phyloP scores from a whole-genome alignment of 208 protist genomes.

The Angomonas desouzai region DNA sequence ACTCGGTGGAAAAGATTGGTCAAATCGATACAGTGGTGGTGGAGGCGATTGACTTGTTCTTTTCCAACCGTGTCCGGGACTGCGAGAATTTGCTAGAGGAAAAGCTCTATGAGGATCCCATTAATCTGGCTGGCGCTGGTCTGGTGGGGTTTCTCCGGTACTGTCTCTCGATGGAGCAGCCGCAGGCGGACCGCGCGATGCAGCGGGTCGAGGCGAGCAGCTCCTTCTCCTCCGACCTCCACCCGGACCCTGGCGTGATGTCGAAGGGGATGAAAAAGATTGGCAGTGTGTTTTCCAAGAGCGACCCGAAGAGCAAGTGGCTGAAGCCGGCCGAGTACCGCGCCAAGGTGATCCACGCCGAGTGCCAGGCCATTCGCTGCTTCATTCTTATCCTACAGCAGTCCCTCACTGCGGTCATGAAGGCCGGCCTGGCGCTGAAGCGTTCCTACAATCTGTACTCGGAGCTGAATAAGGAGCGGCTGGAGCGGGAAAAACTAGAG shows the following conservation, averaged over 20 bases:
- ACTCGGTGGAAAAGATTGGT: constrained; percentile 30
- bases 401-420: constrained; percentile 39
- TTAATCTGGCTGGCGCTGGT: constrained; percentile 28
- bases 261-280: constrained; percentile 23
- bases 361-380: constrained; percentile 39
- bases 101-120: constrained; percentile 25
- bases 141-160: constrained; percentile 43
- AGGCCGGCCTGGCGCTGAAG: constrained; percentile 23
- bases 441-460: constrained; percentile 28
- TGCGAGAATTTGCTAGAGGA: constrained; percentile 35
- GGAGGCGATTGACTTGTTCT: constrained; percentile 39
- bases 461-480: constrained; percentile 32
- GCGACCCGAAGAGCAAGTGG: constrained; percentile 20
- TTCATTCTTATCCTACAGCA: constrained; percentile 44
- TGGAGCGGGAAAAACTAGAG: constrained; percentile 17
- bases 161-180: constrained; percentile 51
- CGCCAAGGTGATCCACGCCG: constrained; percentile 42
- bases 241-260: constrained; percentile 17
- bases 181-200: constrained; percentile 33
- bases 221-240: constrained; percentile 35
- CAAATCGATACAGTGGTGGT: constrained; percentile 27
- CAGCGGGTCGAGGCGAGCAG: constrained; percentile 25
- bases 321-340: constrained; percentile 44
- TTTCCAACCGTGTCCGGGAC: constrained; percentile 49
- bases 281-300: constrained; percentile 18